These are phyloP conservation scores for Xerocomellus amylosporus DNA, from an alignment of 768 basidiomycete species.

Conservation along the genomic window DNA sequence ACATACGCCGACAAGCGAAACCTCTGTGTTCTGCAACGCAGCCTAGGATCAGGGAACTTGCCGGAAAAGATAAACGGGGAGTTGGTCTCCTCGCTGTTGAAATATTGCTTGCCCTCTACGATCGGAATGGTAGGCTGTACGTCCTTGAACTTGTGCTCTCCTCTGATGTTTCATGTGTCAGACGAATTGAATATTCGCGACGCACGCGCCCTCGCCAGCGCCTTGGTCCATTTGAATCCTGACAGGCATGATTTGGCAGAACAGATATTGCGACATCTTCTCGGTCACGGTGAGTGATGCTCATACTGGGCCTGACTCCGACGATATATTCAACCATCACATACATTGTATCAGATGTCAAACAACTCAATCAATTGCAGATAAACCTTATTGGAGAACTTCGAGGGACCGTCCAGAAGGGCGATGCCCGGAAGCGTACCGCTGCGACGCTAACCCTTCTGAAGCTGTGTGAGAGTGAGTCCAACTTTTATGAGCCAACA, in stretches of 20 bases:
- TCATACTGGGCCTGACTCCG: too few relatives aligned
- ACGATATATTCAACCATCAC: not conserved
- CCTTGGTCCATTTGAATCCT: conserved; percentile 8
- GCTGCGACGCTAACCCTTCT: conserved; percentile 18
- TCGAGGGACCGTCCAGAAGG: not conserved
- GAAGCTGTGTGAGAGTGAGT: conserved; percentile 16
- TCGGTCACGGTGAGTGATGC: conserved; percentile 14
- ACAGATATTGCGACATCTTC: conserved; percentile 3
- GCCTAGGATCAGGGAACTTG: conserved; percentile 14
- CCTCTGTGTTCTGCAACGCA: not conserved
- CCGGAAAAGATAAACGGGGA: not conserved
- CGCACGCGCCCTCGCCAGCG: conserved; percentile 10
- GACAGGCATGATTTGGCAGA: not conserved
- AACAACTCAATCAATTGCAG: not conserved
- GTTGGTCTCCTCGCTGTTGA: conserved; percentile 21
- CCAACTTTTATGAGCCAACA: not conserved
- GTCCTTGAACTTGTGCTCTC: not conserved
- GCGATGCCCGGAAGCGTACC: conserved; percentile 11
- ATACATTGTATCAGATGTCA: not conserved
- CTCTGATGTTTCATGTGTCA: not conserved
- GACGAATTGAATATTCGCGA: conserved; percentile 10
- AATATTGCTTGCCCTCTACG: conserved; percentile 10
- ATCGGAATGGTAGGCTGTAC: not conserved
- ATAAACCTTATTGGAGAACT: conserved; percentile 8
- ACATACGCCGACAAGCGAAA: not conserved